A percentile compares a stretch with the other conserved stretches of the same genome.
Conservation (phyloP, 257 asterid genomes). For the Rehmannia glutinosa region DNA sequence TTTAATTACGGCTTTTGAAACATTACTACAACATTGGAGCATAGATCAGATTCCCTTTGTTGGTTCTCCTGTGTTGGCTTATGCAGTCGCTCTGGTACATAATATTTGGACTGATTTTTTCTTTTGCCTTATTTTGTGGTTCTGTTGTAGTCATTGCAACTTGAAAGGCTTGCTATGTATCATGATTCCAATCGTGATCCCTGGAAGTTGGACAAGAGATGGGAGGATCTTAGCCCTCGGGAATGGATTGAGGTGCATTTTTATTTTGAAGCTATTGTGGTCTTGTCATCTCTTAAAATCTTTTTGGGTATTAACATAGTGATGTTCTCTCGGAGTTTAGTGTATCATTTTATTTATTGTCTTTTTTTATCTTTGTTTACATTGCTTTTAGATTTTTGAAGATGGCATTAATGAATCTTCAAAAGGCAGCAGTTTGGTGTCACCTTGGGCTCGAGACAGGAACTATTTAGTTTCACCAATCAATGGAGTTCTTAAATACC, state of each 20-base stretch:
- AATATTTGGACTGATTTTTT: constrained; percentile 19
- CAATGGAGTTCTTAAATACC: constrained; percentile 90
- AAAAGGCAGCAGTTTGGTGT: constrained; percentile 32
- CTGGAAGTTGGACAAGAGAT: constrained; percentile 83
- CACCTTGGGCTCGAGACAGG: constrained; percentile 69
- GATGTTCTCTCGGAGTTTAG: constrained; percentile 4
- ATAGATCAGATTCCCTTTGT: not conserved
- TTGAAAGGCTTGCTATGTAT: constrained; percentile 96
- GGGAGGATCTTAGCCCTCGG: constrained; percentile 94
- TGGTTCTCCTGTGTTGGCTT: not conserved
- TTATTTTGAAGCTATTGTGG: constrained; percentile 20
- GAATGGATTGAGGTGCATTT: constrained; percentile 91
- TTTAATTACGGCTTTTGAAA: not conserved
- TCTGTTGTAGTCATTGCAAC: constrained; percentile 76
- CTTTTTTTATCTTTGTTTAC: not conserved
- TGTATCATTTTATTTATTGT: constrained; percentile 12
- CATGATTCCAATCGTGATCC: constrained; percentile 87
- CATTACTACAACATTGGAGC: constrained; percentile 5
- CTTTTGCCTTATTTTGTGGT: constrained; percentile 8
- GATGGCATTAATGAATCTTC: constrained; percentile 80
- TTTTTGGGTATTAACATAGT: not conserved
- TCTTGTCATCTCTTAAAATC: not conserved
- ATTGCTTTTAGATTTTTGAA: constrained; percentile 68
- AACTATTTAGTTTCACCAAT: constrained; percentile 87
- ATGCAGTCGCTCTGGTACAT: constrained; percentile 14